phyloP scores from a whole-genome alignment of 306 rosid species.

The Citrullus colocynthis region DNA sequence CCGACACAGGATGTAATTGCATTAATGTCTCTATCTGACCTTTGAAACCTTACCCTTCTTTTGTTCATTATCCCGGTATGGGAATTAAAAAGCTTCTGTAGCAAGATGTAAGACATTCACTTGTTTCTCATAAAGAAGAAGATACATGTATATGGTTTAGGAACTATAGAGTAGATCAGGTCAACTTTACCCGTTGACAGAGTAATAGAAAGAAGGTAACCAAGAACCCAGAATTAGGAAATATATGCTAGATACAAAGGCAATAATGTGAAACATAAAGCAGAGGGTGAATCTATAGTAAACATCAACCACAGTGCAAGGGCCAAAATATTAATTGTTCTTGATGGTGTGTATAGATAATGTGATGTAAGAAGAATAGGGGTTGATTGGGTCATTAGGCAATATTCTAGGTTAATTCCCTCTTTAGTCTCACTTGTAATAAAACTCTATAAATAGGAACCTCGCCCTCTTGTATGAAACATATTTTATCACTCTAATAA shows the following conservation, averaged over 20 bases:
- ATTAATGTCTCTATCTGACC: neutral
- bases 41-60: neutral
- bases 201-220: neutral
- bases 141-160: neutral
- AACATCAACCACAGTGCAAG: neutral
- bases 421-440: too few relatives aligned
- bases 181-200: neutral
- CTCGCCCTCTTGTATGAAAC: too few relatives aligned
- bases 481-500: too few relatives aligned
- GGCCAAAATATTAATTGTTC: neutral
- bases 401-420: too few relatives aligned
- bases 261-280: neutral
- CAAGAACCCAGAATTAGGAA: neutral
- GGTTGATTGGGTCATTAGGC: too few relatives aligned
- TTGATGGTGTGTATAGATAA: too few relatives aligned
- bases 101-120: neutral
- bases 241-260: neutral
- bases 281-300: neutral
- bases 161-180: neutral
- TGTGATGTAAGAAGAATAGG: too few relatives aligned
- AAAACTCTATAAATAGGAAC: too few relatives aligned
- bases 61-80: neutral
- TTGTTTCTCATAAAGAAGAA: neutral
- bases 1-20: neutral
- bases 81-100: neutral